These are phyloP conservation scores for Fragilaria radians DNA, from an alignment of 108 stramenopile genomes.

Conservation along the genomic window DNA sequence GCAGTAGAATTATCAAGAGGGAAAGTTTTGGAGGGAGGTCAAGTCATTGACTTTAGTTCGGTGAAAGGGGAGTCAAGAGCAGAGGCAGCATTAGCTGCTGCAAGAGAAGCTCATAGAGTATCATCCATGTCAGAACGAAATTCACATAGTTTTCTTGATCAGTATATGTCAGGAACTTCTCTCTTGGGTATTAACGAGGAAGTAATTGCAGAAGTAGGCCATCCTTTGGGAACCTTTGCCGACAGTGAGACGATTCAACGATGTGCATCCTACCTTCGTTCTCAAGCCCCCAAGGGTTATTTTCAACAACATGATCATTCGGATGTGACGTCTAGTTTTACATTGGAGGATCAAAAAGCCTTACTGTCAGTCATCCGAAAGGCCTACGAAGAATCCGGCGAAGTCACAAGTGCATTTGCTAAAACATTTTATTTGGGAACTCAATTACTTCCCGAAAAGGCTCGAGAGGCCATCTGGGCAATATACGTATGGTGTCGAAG, in stretches of 20 bases:
- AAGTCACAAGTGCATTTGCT: constrained; percentile 91
- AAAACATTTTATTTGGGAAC: constrained; percentile 97
- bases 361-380: constrained; percentile 44
- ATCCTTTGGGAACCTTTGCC: constrained; percentile 62
- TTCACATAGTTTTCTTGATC: too few species aligned
- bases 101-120: constrained; percentile 45
- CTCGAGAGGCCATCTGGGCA: constrained; percentile 87
- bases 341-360: constrained; percentile 24
- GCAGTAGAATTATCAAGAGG: constrained; percentile 53
- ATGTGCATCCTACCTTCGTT: constrained; percentile 62
- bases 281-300: constrained; percentile 36
- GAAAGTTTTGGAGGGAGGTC: constrained; percentile 64
- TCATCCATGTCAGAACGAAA: too few species aligned
- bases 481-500: constrained; percentile 97
- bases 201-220: constrained; percentile 79
- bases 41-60: constrained; percentile 76
- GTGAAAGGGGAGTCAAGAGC: constrained; percentile 69
- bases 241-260: constrained; percentile 49
- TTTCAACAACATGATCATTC: constrained; percentile 30
- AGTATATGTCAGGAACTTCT: too few species aligned
- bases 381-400: constrained; percentile 91
- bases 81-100: constrained; percentile 55
- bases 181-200: constrained; percentile 83
- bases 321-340: constrained; percentile 12
- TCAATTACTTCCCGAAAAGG: constrained; percentile 58